Conservation (phyloP, 2,329 filamentous ascomycete species). For the Phoma sp. region DNA sequence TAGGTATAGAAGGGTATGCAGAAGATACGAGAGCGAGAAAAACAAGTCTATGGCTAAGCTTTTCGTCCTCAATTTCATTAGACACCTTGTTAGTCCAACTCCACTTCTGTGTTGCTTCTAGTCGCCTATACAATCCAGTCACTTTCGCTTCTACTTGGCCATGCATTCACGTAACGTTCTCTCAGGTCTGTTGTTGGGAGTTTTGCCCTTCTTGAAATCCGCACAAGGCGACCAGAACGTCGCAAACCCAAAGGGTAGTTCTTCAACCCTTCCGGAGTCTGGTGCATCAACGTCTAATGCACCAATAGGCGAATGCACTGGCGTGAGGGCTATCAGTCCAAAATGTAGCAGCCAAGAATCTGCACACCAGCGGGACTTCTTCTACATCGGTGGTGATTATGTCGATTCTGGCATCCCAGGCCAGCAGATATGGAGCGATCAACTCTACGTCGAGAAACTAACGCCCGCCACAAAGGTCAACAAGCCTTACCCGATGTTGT, state of each 20-base stretch:
- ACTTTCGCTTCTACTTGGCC: not conserved
- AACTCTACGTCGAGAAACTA: constrained; percentile 33
- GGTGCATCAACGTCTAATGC: not conserved
- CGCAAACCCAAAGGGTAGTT: not conserved
- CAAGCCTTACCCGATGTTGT: constrained; percentile 30
- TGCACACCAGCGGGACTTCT: constrained; percentile 28
- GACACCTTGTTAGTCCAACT: not conserved
- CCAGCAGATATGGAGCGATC: constrained; percentile 25
- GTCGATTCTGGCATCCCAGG: constrained; percentile 28
- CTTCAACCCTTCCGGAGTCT: too few species aligned
- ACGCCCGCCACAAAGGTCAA: constrained; percentile 18
- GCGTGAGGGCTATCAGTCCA: constrained; percentile 25
- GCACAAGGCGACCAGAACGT: constrained; percentile 3
- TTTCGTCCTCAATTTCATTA: not conserved
- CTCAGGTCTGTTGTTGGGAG: constrained; percentile 3
- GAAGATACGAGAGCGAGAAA: not conserved
- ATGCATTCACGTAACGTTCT: constrained; percentile 8
- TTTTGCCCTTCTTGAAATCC: constrained; percentile 3
- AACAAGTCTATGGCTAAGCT: not conserved
- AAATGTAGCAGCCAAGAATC: constrained; percentile 29
- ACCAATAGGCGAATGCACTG: constrained; percentile 17
- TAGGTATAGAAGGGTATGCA: not conserved
- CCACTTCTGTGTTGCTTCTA: constrained; percentile 1
- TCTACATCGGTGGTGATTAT: constrained; percentile 36
- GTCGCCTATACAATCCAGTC: not conserved